Evolutionary conservation across 208 protist genomes (phyloP).

Genomic region (Leishmania braziliensis): DNA sequence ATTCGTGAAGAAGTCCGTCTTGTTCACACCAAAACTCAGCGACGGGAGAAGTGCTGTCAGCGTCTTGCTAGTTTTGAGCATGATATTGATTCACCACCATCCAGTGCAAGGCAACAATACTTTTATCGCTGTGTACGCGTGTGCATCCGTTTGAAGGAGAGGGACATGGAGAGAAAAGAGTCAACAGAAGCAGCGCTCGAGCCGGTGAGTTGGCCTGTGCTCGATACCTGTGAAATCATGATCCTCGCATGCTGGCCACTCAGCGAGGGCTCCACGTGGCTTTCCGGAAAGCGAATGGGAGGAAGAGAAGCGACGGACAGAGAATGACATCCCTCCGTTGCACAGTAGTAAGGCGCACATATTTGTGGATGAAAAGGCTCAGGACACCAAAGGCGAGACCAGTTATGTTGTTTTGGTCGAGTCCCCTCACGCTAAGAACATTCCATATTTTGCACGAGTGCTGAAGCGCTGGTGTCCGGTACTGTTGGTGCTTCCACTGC

Average conservation of each 20-base stretch:
- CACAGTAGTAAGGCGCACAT: too few species aligned
- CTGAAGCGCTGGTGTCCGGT: not conserved
- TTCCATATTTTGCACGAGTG: not conserved
- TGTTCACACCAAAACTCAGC: conserved; percentile 48
- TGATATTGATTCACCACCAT: not conserved
- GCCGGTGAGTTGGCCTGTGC: not conserved
- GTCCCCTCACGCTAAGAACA: not conserved
- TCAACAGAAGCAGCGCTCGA: not conserved
- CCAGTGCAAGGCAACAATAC: not conserved
- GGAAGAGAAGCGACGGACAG: not conserved
- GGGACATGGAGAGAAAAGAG: not conserved
- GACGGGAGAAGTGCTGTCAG: conserved; percentile 44
- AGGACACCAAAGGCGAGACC: not conserved
- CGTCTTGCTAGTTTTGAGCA: conserved; percentile 30
- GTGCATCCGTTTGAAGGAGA: not conserved
- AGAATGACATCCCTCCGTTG: not conserved
- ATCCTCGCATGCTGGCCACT: not conserved
- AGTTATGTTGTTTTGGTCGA: not conserved
- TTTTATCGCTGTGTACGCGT: not conserved
- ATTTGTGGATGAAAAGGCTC: too few species aligned
- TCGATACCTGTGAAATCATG: not conserved
- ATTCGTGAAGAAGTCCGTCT: conserved; percentile 75
- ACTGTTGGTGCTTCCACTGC: too few species aligned
- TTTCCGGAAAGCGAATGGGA: not conserved
- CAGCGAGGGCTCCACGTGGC: not conserved